These are phyloP conservation scores for Xylaria acuta DNA, from an alignment of 495 filamentous ascomycete genomes.

Conservation along the genomic window DNA sequence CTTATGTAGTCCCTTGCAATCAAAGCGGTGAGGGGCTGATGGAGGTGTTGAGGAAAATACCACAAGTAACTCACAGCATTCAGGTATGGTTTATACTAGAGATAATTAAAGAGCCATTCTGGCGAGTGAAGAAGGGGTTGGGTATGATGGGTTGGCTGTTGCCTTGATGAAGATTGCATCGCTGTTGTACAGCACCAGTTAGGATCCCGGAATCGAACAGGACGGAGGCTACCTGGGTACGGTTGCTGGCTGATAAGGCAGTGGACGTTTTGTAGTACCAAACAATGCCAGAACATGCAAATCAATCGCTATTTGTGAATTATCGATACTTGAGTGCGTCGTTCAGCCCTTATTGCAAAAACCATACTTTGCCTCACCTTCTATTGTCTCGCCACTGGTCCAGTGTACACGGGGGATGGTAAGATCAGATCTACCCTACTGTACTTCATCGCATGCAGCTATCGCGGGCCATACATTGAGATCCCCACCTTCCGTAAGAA, in stretches of 20 bases:
- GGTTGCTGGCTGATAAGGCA: neutral
- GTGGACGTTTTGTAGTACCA: neutral
- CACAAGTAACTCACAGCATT: neutral
- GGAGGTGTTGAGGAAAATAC: neutral
- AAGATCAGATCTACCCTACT: neutral
- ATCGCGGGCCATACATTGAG: constrained; percentile 3
- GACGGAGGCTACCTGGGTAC: neutral
- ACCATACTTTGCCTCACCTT: neutral
- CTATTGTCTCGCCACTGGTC: neutral
- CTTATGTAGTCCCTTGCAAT: too few relatives aligned
- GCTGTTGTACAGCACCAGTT: neutral
- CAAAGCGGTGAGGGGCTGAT: too few relatives aligned
- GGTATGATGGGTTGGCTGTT: neutral
- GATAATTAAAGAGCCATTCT: too few relatives aligned
- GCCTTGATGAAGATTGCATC: neutral
- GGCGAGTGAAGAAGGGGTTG: neutral
- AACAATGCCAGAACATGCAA: neutral
- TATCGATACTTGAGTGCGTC: neutral
- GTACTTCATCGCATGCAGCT: neutral
- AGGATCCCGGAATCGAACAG: too few relatives aligned
- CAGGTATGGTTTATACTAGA: too few relatives aligned
- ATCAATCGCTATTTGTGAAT: neutral
- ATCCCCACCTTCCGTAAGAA: constrained; percentile 23
- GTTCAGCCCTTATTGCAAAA: neutral
- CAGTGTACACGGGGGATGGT: neutral